Percentiles rank a stretch among this genome's conserved stretches.
phyloP scores from a whole-genome alignment of 495 filamentous ascomycete species.

The Pseudoneurospora amorphoporcata region DNA sequence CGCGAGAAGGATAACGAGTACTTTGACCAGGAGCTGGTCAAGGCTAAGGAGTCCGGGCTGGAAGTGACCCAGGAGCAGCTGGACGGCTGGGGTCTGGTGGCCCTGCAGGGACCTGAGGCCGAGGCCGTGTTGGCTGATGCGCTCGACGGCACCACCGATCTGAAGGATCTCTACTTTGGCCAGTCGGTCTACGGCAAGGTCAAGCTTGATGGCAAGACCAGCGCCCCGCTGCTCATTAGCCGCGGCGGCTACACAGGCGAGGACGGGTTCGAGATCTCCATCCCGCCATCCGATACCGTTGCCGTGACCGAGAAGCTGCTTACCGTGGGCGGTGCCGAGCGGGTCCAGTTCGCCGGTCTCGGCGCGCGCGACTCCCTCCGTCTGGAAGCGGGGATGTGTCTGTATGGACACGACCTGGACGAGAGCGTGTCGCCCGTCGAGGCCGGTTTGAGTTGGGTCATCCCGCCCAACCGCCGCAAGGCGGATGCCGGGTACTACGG shows the following conservation, averaged over 20 bases:
- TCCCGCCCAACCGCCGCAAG: slow-evolving; percentile 63
- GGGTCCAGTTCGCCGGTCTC: slow-evolving; percentile 70
- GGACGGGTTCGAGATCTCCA: slow-evolving; percentile 94
- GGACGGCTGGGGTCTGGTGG: slow-evolving; percentile 68
- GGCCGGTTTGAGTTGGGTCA: slow-evolving; percentile 74
- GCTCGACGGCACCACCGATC: slow-evolving; percentile 41
- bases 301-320: slow-evolving; percentile 54
- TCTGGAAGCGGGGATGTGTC: slow-evolving; percentile 93
- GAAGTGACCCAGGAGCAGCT: slow-evolving; percentile 45
- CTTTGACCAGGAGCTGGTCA: slow-evolving; percentile 49
- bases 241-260: slow-evolving; percentile 94
- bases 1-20: slow-evolving; percentile 76
- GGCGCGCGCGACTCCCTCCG: slow-evolving; percentile 86
- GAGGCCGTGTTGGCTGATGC: slow-evolving; percentile 48
- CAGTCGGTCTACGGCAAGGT: slow-evolving; percentile 47
- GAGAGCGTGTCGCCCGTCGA: slow-evolving; percentile 82
- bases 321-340: slow-evolving; percentile 44
- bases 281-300: slow-evolving; percentile 49
- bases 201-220: slow-evolving; percentile 25
- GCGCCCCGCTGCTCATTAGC: slow-evolving; percentile 60
- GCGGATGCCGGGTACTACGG: slow-evolving; percentile 62
- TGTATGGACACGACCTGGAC: slow-evolving; percentile 95
- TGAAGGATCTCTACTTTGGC: slow-evolving; percentile 72
- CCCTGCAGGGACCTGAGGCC: slow-evolving; percentile 77
- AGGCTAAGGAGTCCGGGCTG: slow-evolving; percentile 48